Conservation (phyloP, 129 eudicot species). For the Flaveria trinervia region DNA sequence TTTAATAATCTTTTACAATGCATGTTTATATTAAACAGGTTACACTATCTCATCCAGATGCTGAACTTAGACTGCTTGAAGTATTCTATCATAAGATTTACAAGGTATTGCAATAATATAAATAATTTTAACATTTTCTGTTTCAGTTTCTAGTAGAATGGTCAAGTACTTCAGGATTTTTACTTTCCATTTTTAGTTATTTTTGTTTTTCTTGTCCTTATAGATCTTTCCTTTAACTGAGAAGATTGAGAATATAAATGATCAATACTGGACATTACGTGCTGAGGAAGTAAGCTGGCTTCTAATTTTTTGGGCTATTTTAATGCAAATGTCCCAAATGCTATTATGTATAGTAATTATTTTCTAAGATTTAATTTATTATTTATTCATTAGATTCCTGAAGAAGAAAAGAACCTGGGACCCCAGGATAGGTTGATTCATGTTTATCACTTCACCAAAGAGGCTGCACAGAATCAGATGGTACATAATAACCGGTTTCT, state of each 20-base stretch:
- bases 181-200: not conserved
- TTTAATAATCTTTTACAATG: not conserved
- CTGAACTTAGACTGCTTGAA: conserved; percentile 95
- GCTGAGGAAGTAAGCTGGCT: conserved; percentile 44
- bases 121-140: not conserved
- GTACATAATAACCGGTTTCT: conserved; percentile 37
- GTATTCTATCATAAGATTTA: conserved; percentile 99
- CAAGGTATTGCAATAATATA: conserved; percentile 53
- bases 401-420: conserved; percentile 91
- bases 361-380: not conserved
- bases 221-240: conserved; percentile 83
- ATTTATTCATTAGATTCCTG: conserved; percentile 64
- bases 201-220: conserved; percentile 19
- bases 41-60: conserved; percentile 76
- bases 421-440: conserved; percentile 84
- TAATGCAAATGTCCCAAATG: conserved; percentile 1
- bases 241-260: conserved; percentile 51
- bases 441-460: conserved; percentile 96
- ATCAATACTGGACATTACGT: conserved; percentile 51
- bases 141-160: conserved; percentile 9
- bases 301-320: conserved; percentile 1
- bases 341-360: conserved; percentile 1
- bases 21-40: conserved; percentile 49
- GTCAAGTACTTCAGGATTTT: not conserved
- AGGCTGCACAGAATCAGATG: conserved; percentile 90